Evolutionary conservation across 306 rosid genomes (phyloP), one percentile per base, ranked within the genome.

Genomic region (Hippophae tibetana): DNA sequence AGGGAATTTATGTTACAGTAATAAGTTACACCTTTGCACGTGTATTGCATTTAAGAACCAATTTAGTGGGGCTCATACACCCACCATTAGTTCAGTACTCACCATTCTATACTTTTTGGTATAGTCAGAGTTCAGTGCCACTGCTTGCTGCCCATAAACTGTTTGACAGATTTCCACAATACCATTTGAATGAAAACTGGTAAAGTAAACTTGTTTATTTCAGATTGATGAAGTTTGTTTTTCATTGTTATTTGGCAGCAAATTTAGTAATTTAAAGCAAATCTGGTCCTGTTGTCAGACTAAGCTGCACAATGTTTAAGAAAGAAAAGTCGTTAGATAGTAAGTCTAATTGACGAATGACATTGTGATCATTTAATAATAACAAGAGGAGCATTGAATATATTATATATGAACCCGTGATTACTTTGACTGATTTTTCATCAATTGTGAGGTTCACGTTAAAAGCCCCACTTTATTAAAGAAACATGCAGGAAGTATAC

Each of bases 21-120:
- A 55, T 73, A 72, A 27, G 64, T 71, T 61, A 43, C 63, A 54
- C 57, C 6, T 23, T 41, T 60, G 79, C 77, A 67, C 82, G 66
- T 82, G 89, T 74, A 27, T 62, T 71, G 74, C 92, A 84, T 79
- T 77, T 68, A 77, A 60, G 63, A 65, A 66, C 56, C 23, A 75
- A 47, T 54, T 45, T 55, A 67, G 69, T 69, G 74, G 74, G 67
- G 61, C 59, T 77, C 42, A 6, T 7, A 43, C 18, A 31, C 56
- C 26, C 5, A 40, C 44, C 63, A 10, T 18, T 27, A 25, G 42
- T 26, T 18, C 62, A 48, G 58, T 53, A 46, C 48, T 69, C 59
- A 58, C 38, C 60, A 10, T 52, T 60, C 38, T 55, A 52, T 60
- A 6, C 46, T 7, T 62, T 61, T 40, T 57, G 23, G 23, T 14